These are phyloP conservation scores for Wallacemonas sp. DNA, from an alignment of 208 protist genomes.

Conservation along the genomic window DNA sequence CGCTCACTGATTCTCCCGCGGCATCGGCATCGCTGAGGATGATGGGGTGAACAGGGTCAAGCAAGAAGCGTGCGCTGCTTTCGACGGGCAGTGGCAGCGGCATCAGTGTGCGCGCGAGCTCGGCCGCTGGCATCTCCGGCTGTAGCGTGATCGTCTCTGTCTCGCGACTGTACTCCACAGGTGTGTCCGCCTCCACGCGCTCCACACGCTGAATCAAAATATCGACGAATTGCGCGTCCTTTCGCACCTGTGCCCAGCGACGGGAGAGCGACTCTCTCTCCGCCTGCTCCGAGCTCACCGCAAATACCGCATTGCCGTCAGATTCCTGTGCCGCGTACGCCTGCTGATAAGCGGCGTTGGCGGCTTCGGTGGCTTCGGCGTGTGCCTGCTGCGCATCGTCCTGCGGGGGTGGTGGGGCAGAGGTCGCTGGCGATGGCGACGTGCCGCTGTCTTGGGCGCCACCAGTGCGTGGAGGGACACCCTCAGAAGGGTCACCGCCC, in stretches of 20 bases:
- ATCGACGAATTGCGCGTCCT: slow-evolving; percentile 68
- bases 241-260: slow-evolving; percentile 55
- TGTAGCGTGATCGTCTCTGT: slow-evolving; percentile 61
- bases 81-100: slow-evolving; percentile 40
- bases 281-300: slow-evolving; percentile 22
- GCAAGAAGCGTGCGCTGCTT: slow-evolving; percentile 40
- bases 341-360: slow-evolving; percentile 5
- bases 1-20: background rate
- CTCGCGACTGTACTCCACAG: slow-evolving; percentile 69
- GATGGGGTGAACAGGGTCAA: slow-evolving; percentile 35
- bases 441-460: too few species aligned
- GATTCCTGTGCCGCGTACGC: slow-evolving; percentile 1
- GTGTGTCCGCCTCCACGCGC: slow-evolving; percentile 49
- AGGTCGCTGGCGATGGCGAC: background rate
- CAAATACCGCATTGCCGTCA: background rate
- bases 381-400: background rate
- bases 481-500: background rate
- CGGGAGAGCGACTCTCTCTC: slow-evolving; percentile 56
- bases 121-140: slow-evolving; percentile 34
- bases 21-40: background rate
- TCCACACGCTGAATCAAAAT: slow-evolving; percentile 76
- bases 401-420: background rate
- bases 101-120: slow-evolving; percentile 40
- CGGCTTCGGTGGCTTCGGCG: background rate
- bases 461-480: background rate